Evolutionary conservation across 306 rosid species (phyloP).

Genomic region (Prunus mongolica): DNA sequence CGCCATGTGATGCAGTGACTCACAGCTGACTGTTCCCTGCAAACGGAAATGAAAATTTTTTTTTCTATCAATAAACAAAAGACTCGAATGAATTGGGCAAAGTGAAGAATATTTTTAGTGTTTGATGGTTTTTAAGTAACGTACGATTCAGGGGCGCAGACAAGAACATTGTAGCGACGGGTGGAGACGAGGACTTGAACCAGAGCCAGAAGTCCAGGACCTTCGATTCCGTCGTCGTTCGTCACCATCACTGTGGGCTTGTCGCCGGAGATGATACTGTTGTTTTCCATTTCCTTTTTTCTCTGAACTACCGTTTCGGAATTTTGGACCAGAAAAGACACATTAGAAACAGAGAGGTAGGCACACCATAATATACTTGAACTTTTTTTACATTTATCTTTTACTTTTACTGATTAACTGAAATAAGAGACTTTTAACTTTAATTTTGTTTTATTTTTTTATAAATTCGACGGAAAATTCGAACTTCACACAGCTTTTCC

Average conservation of each 20-base stretch:
- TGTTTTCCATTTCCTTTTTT: constrained; percentile 37
- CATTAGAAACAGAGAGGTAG: too few species aligned
- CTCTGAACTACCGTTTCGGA: neutral
- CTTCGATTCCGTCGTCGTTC: constrained; percentile 96
- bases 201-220: constrained; percentile 76
- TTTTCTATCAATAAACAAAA: neutral
- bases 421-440: too few species aligned
- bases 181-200: constrained; percentile 68
- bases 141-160: constrained; percentile 92
- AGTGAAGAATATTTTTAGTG: neutral
- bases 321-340: neutral
- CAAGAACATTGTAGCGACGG: constrained; percentile 52
- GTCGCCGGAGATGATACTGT: constrained; percentile 1
- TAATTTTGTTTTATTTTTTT: too few species aligned
- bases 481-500: too few species aligned
- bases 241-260: constrained; percentile 65
- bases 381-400: neutral
- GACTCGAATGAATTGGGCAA: neutral
- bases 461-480: too few species aligned
- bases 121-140: neutral
- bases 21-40: constrained; percentile 78
- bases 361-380: neutral
- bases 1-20: constrained; percentile 82
- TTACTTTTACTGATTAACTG: neutral
- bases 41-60: neutral